phyloP scores from a whole-genome alignment of 148 eudicot species.

The Linanthus parryae region DNA sequence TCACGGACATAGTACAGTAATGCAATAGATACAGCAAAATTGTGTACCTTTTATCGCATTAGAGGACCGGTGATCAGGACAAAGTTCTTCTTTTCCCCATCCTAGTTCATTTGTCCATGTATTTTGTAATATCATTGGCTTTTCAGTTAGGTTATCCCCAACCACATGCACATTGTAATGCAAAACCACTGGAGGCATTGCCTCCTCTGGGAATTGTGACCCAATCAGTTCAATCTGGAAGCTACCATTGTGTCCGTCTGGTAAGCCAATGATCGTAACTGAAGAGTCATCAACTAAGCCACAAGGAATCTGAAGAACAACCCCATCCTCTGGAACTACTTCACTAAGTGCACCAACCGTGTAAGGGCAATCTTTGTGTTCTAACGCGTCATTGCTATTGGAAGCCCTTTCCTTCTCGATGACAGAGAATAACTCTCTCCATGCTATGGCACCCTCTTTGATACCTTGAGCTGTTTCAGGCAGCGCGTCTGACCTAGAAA shows the following conservation, averaged over 20 bases:
- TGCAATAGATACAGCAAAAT: neutral
- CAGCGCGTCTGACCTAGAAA: slow-evolving; percentile 51
- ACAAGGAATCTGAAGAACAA: slow-evolving; percentile 54
- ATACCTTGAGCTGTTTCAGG: slow-evolving; percentile 45
- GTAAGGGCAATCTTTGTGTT: slow-evolving; percentile 25
- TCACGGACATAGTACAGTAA: neutral
- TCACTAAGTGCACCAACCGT: slow-evolving; percentile 24
- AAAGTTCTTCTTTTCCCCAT: slow-evolving; percentile 81
- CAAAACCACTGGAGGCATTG: slow-evolving; percentile 53
- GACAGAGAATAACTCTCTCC: slow-evolving; percentile 24
- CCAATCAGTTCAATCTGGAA: slow-evolving; percentile 74
- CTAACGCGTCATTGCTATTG: neutral
- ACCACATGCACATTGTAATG: slow-evolving; percentile 58
- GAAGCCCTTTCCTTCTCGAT: slow-evolving; percentile 19
- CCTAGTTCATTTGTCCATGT: slow-evolving; percentile 70
- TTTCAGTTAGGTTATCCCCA: slow-evolving; percentile 71
- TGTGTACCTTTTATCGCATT: slow-evolving; percentile 36
- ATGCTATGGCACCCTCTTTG: slow-evolving; percentile 37
- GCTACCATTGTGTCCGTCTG: slow-evolving; percentile 45
- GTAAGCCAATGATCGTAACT: slow-evolving; percentile 71
- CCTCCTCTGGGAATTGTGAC: slow-evolving; percentile 37
- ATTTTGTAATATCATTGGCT: slow-evolving; percentile 63
- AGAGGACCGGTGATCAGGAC: slow-evolving; percentile 51
- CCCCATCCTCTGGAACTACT: slow-evolving; percentile 11
- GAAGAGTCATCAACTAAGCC: slow-evolving; percentile 89